Percentiles rank a stretch among this genome's conserved stretches.
phyloP scores from a whole-genome alignment of 495 filamentous ascomycete genomes.

The Hypoxylon intermedium region DNA sequence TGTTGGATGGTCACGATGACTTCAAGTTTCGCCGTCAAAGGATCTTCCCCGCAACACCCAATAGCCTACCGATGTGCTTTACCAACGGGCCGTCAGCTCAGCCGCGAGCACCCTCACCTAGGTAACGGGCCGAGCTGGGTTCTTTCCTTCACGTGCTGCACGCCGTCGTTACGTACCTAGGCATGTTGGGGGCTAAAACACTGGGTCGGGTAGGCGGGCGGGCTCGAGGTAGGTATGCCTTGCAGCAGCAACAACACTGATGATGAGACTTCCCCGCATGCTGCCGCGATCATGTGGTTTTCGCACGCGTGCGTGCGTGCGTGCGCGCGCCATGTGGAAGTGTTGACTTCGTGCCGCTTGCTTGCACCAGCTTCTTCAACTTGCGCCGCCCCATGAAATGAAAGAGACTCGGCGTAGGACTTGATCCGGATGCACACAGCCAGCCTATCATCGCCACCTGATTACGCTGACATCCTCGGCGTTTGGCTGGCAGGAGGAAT shows the following conservation, averaged over 20 bases:
- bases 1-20: constrained; percentile 12
- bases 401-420: too few relatives aligned
- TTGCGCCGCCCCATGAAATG: too few relatives aligned
- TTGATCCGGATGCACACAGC: too few relatives aligned
- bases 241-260: not conserved
- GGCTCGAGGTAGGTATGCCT: constrained; percentile 4
- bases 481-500: too few relatives aligned
- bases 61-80: constrained; percentile 3
- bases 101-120: constrained; percentile 23
- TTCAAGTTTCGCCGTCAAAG: constrained; percentile 23
- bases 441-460: too few relatives aligned
- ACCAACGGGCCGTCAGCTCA: constrained; percentile 4
- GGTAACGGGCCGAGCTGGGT: not conserved
- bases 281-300: constrained; percentile 27
- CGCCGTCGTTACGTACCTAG: not conserved
- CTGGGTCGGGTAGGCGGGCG: not conserved
- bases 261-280: constrained; percentile 20
- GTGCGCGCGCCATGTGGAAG: too few relatives aligned
- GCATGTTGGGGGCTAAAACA: constrained; percentile 21
- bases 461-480: too few relatives aligned
- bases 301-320: too few relatives aligned
- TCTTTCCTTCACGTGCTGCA: constrained; percentile 9
- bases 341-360: not conserved
- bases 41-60: constrained; percentile 27
- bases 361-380: not conserved